phyloP scores from a whole-genome alignment of 345 rosid species.

The Excoecaria cochinchinensis region DNA sequence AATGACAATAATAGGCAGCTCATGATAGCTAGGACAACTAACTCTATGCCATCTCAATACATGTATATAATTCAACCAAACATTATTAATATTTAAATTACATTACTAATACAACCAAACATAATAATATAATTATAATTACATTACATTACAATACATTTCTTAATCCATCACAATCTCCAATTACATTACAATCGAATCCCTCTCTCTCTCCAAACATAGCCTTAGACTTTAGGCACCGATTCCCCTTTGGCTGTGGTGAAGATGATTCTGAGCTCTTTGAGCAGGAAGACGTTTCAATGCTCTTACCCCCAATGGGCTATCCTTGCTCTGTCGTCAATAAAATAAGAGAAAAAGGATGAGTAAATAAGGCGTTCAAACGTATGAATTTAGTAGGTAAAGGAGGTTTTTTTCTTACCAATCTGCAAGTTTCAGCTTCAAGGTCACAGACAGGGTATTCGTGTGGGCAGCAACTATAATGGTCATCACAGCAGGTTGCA shows the following conservation, averaged over 20 bases:
- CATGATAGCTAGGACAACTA: too few species aligned
- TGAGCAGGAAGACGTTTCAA: slow-evolving; percentile 23
- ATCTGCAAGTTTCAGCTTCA: slow-evolving; percentile 23
- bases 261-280: slow-evolving; percentile 4
- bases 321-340: slow-evolving; percentile 31
- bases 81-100: too few species aligned
- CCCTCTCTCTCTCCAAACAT: too few species aligned
- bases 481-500: slow-evolving; percentile 35
- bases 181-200: too few species aligned
- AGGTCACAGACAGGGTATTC: slow-evolving; percentile 35
- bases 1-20: too few species aligned
- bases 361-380: neutral
- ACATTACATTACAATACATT: too few species aligned
- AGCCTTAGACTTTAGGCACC: neutral
- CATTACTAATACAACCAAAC: too few species aligned
- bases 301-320: slow-evolving; percentile 22
- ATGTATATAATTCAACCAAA: too few species aligned
- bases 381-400: neutral
- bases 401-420: slow-evolving; percentile 8
- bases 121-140: too few species aligned
- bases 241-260: neutral
- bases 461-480: slow-evolving; percentile 30
- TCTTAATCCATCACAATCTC: too few species aligned
- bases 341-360: neutral
- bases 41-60: too few species aligned